Conservation (phyloP, 139 green algal species). For the Pseudopediastrum boryanum region DNA sequence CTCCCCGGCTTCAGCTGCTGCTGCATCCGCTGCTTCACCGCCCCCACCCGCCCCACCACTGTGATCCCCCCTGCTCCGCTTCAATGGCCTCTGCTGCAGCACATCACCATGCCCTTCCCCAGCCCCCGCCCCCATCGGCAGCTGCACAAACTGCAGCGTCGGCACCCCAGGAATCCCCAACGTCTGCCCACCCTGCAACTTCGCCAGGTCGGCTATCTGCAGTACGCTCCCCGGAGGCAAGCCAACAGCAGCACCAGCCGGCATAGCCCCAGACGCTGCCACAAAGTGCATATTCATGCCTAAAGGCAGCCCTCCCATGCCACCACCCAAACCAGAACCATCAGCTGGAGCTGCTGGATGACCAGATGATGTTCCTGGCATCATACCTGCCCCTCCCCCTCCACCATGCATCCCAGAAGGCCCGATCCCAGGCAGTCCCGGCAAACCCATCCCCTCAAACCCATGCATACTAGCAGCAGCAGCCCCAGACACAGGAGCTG, state of each 20-base stretch:
- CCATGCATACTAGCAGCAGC: constrained; percentile 3
- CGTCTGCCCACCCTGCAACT: neutral
- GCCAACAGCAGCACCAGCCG: neutral
- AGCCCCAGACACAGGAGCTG: too few species aligned
- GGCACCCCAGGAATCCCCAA: neutral
- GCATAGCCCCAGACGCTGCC: neutral
- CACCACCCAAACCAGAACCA: too few species aligned
- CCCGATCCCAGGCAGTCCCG: too few species aligned
- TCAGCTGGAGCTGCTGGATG: too few species aligned
- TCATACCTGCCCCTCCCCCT: too few species aligned
- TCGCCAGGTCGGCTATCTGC: constrained; percentile 21
- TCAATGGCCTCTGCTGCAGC: neutral
- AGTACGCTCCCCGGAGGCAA: neutral
- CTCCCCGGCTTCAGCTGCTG: neutral
- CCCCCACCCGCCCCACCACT: neutral
- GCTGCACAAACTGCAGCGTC: constrained; percentile 21
- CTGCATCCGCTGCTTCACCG: neutral
- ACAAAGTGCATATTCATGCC: too few species aligned
- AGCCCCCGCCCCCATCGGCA: constrained; percentile 7
- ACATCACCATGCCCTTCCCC: neutral
- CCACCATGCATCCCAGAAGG: too few species aligned
- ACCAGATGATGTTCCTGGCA: too few species aligned
- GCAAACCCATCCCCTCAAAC: neutral
- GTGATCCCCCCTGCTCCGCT: neutral
- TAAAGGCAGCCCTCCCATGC: too few species aligned